Conservation (phyloP, 768 basidiomycete species). For the Agaricus blazei region DNA sequence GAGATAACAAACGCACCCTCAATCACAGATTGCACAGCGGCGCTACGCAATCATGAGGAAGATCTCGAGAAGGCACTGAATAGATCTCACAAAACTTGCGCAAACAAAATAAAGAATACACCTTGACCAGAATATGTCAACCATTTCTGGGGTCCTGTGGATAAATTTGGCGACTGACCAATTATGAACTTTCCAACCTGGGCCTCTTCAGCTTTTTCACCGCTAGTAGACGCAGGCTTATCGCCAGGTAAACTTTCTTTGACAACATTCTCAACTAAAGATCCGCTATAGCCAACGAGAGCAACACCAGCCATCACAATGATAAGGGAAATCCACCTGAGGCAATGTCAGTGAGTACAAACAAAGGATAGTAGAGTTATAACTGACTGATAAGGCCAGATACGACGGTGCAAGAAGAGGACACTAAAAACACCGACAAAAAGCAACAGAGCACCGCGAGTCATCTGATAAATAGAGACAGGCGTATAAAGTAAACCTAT, state of each 20-base stretch:
- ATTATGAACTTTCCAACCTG: constrained; percentile 70
- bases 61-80: constrained; percentile 10
- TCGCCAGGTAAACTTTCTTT: constrained; percentile 35
- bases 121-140: constrained; percentile 38
- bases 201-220: constrained; percentile 47
- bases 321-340: constrained; percentile 84
- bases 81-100: constrained; percentile 80
- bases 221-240: constrained; percentile 29
- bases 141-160: constrained; percentile 14
- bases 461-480: constrained; percentile 98
- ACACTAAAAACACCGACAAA: constrained; percentile 93
- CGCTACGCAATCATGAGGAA: constrained; percentile 38
- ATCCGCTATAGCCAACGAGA: constrained; percentile 86
- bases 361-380: background rate
- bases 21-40: constrained; percentile 88
- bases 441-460: constrained; percentile 85
- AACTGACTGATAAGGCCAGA: constrained; percentile 82
- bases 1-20: constrained; percentile 43
- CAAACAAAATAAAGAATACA: constrained; percentile 87
- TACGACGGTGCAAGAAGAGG: constrained; percentile 78
- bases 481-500: constrained; percentile 93
- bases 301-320: constrained; percentile 84
- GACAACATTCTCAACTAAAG: constrained; percentile 72
- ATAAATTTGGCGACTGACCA: constrained; percentile 39
- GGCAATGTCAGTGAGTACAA: constrained; percentile 5